Base-by-base conservation (phyloP, 2,329 filamentous ascomycete species). In the Epichloe aotearoae region DNA sequence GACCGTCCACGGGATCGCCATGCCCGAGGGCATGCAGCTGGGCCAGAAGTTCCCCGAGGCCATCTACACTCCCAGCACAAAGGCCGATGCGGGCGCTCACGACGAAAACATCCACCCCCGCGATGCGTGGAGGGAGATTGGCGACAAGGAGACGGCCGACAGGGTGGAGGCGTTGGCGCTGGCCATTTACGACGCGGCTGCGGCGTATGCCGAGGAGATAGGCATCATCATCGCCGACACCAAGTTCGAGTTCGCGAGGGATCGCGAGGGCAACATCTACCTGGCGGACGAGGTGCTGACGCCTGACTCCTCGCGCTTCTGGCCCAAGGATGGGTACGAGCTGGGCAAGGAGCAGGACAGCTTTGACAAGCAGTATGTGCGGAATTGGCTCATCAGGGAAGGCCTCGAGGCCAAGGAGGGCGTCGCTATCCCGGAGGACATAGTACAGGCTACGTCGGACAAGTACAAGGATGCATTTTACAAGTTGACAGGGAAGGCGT, bases 291-390 rank as follows among this genome's bases (percentile, higher is more conserved):
- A 95, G 70, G 87, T 94, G 20, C 71, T 95, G 53, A 94, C 88
- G 7, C 88, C 89, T 2, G 84, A 88, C 64, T 84, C 79, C 50
- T 91, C 85, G 47, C 79, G 90, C 15, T 95, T 95, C 75, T 97
- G 91, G 90, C 82, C 83, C 1, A 79, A 76, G 55, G 81, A 81
- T 42, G 74, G 74, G 63, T 64, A 62, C 48, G 76, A 82, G 62
- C 68, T 86, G 17, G 89, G 90, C 2, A 75, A 74, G 54, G 76
- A 84, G 51, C 88, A 94, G 71, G 77, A 84, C 50, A 93, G 86
- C 68, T 93, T 91, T 58, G 90, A 96, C 65, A 96, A 96, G 75
- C 85, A 90, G 70, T 83, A 77, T 61, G 66, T 95, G 57, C 74
- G 90, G 37, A 83, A 96, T 68, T 96, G 88, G 86, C 67, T 96